Base-by-base conservation (phyloP, 2,329 filamentous ascomycete genomes). In the Geosmithia putterillii region DNA sequence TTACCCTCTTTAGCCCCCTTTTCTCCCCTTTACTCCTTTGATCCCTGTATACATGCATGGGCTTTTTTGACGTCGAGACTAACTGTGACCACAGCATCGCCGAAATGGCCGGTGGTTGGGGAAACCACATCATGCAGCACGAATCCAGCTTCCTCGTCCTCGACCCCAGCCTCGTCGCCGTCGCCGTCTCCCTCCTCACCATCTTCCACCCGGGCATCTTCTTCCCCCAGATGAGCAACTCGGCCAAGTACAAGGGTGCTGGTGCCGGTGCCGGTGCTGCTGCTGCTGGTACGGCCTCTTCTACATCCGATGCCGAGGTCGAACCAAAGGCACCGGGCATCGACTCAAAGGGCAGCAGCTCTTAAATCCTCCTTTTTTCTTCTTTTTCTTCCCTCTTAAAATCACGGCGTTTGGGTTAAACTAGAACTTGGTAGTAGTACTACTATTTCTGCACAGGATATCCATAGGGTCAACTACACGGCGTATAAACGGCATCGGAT, bases 51-150 rank as follows among this genome's bases (percentile, higher is more conserved):
- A 43, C 28, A n/a, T 25, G 7, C 23, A 7, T 25, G 23, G 10
- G 10, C n/a, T n/a, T n/a, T n/a, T n/a, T 12, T 44, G 19, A 18
- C 15, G 32, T 4, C 20, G 10, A 19, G n/a, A n/a, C n/a, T n/a
- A n/a, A n/a, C n/a, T n/a, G n/a, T 38, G 8, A 10, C 4, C 7
- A 20, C 43, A 76, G 74, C 51, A 73, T 81, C 43, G 72, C 70
- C 1, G 77, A 81, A 55, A 79, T 81, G 74, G 70, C 72, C 2
- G 73, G 74, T 21, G 77, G 78, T 18, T 82, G 76, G 76, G 73
- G 72, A 9, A 79, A 77, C 58, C 54, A 64, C 15, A 73, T 81
- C 54, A 81, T 81, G 75, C 73, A 76, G 50, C 69, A 80, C 56
- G 64, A 81, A 61, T 61, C 65, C 38, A 71, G 69, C 17, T 81